Evolutionary conservation across 306 rosid species (phyloP), one percentile per base, ranked within the genome.

Genomic region (Trifolium dubium): DNA sequence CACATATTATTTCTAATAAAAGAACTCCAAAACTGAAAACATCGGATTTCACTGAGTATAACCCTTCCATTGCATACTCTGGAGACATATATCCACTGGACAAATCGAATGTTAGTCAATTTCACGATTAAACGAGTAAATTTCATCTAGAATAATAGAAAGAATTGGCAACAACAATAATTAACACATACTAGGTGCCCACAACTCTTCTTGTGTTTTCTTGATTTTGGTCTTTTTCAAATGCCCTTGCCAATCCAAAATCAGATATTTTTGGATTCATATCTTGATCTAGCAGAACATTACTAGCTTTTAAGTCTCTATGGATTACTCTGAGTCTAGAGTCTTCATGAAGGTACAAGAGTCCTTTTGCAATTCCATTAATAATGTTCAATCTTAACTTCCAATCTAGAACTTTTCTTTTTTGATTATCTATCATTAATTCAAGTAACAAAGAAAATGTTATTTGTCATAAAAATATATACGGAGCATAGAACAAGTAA

Each of bases 71-170:
- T 3, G 89, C 85, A 66, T 85, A 85, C 28, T 82, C 82, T 14
- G 88, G 86, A 67, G 89, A 74, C 86, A 87, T 85, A 32, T 88
- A 88, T 50, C 89, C 92, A 35, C 87, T 85, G 51, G 53, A 0
- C 30, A 18, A 61, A 35, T 64, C 6, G 64, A 13, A 35, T 14
- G 0, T 64, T 0, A 4, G 12, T 15, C 5, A 79, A 34, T 18
- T 8, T 15, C 28, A 2, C n/a, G 11, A 58, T 5, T 12, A 15
- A 37, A 37, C 8, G 9, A 37, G 6, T 37, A 37, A 35, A 28
- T 5, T 32, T 29, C 17, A 74, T 11, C 9, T 64, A 43, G 11
- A 44, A 46, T 18, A 35, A 46, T 30, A 35, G 61, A 32, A 37
- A 59, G 11, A 31, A 6, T 9, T 44, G 28, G 2, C 3, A 39